A percentile compares a stretch with the other conserved stretches of the same genome.
phyloP scores from a whole-genome alignment of 352 stramenopile species.

The Achlya hypogyna region DNA sequence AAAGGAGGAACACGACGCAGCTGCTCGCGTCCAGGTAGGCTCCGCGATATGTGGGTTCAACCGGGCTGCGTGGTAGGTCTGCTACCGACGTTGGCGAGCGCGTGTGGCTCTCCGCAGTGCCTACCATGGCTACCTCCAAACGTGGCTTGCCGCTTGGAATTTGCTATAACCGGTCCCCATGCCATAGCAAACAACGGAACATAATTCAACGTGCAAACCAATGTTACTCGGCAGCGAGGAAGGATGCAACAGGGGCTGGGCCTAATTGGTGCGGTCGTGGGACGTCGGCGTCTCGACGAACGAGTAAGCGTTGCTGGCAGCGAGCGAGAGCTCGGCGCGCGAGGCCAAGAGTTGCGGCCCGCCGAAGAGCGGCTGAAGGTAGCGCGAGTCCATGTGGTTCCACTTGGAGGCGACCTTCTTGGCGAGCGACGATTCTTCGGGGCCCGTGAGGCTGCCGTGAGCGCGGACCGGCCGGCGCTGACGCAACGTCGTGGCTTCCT shows the following conservation, averaged over 20 bases:
- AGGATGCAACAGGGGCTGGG: not conserved
- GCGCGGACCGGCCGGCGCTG: slow-evolving; percentile 22
- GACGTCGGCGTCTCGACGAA: not conserved
- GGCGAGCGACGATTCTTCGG: slow-evolving; percentile 15
- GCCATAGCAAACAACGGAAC: too few relatives aligned
- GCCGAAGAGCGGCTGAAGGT: slow-evolving; percentile 77
- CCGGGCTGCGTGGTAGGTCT: too few relatives aligned
- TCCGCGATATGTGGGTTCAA: too few relatives aligned
- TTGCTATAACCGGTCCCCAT: too few relatives aligned
- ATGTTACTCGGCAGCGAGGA: too few relatives aligned
- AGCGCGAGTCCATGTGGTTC: slow-evolving; percentile 66
- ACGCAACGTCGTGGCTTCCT: slow-evolving; percentile 18
- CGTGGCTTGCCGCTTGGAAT: slow-evolving; percentile 11
- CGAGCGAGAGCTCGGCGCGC: not conserved
- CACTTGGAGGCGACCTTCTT: slow-evolving; percentile 52
- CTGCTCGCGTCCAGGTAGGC: slow-evolving; percentile 29
- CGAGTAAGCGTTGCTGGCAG: not conserved
- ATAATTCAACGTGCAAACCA: too few relatives aligned
- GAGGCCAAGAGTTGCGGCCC: slow-evolving; percentile 21
- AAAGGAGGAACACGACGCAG: slow-evolving; percentile 40
- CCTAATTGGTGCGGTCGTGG: not conserved
- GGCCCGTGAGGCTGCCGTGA: not conserved
- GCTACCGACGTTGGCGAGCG: too few relatives aligned
- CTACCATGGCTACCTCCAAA: not conserved
- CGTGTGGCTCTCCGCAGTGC: too few relatives aligned